A percentile compares a stretch with the other conserved stretches of the same genome.
Conservation (phyloP, 495 filamentous ascomycete species). For the Aspergillus baeticus region DNA sequence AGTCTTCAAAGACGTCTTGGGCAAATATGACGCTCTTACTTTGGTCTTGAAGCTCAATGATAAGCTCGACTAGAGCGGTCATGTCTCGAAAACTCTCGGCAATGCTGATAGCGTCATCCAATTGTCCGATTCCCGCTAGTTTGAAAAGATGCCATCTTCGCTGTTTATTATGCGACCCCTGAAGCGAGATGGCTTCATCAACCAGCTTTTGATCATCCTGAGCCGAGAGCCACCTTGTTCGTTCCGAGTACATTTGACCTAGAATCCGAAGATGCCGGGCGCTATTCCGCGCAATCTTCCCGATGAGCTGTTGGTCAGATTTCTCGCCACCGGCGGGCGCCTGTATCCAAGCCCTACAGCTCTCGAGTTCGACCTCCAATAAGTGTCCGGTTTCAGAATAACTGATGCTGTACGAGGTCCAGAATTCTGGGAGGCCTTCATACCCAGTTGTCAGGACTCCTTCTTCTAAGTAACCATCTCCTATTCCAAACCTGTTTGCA, state of each 20-base stretch:
- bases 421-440: conserved; percentile 68
- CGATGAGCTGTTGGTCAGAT: conserved; percentile 34
- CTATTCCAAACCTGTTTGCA: conserved; percentile 67
- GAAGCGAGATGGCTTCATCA: conserved; percentile 46
- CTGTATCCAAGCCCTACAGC: conserved; percentile 41
- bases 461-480: conserved; percentile 59
- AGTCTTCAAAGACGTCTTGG: conserved; percentile 7
- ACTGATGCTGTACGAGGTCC: conserved; percentile 61
- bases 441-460: conserved; percentile 64
- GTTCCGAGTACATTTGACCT: conserved; percentile 61
- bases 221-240: conserved; percentile 56
- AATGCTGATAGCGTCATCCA: conserved; percentile 65
- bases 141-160: conserved; percentile 58
- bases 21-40: conserved; percentile 23
- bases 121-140: conserved; percentile 66
- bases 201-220: conserved; percentile 45
- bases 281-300: conserved; percentile 52
- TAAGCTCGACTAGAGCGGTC: conserved; percentile 64
- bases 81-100: conserved; percentile 74
- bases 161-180: conserved; percentile 48
- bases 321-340: conserved; percentile 27
- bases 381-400: conserved; percentile 52
- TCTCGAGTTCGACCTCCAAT: conserved; percentile 45
- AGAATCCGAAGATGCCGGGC: conserved; percentile 54
- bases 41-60: conserved; percentile 49